Percentiles rank a stretch among this genome's conserved stretches.
These are phyloP conservation scores for Vaccinium corymbosum DNA, from an alignment of 148 eudicot genomes.

Conservation along the genomic window DNA sequence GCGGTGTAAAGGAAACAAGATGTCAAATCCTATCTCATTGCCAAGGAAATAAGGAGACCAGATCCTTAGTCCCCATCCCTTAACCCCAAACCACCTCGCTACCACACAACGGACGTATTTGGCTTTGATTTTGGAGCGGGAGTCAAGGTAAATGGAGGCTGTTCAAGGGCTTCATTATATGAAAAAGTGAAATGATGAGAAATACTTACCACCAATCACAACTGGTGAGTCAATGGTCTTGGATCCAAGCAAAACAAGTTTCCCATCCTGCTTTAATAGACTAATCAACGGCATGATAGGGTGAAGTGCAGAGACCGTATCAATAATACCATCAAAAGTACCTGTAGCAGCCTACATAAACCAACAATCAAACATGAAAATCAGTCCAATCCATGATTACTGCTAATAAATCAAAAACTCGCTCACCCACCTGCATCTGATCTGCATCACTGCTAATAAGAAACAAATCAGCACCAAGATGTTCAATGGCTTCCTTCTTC, in stretches of 20 bases:
- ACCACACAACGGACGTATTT: neutral
- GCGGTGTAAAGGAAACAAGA: no score
- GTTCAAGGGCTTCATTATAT: neutral
- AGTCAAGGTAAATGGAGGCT: neutral
- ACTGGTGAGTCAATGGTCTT: neutral
- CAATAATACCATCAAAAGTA: constrained; percentile 22
- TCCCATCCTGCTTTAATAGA: constrained; percentile 21
- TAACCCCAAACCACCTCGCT: no score
- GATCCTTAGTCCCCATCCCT: no score
- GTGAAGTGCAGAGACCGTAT: constrained; percentile 24
- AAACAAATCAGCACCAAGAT: constrained; percentile 27
- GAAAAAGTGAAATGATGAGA: neutral
- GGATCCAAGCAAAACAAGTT: constrained; percentile 24
- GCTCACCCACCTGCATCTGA: constrained; percentile 21
- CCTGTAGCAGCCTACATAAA: constrained; percentile 20
- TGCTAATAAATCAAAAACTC: neutral
- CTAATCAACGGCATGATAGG: constrained; percentile 17
- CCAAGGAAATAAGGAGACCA: no score
- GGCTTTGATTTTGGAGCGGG: neutral
- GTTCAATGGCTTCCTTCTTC: constrained; percentile 24
- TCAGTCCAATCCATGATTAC: neutral
- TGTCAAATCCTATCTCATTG: no score
- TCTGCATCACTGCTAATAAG: constrained; percentile 23
- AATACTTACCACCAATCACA: neutral
- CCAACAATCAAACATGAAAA: neutral